phyloP scores from a whole-genome alignment of 768 basidiomycete species.

The Amanita exitialis region DNA sequence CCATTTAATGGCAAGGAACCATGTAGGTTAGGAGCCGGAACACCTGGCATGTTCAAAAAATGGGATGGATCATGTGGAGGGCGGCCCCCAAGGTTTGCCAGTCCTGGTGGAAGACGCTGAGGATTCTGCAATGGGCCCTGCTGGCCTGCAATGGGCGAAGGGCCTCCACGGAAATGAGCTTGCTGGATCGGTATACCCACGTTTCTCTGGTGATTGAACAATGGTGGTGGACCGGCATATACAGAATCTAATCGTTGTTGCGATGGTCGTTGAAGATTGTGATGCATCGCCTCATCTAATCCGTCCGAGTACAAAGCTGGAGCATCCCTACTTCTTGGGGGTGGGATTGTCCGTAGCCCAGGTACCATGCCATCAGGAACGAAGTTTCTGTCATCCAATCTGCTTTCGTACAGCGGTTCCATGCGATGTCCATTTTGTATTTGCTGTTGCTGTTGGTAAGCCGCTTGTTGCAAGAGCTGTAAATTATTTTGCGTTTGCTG shows the following conservation, averaged over 20 bases:
- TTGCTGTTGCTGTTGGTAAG: conserved; percentile 35
- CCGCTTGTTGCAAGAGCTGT: conserved; percentile 28
- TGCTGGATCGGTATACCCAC: conserved; percentile 48
- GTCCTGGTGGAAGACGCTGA: conserved; percentile 67
- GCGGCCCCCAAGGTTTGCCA: conserved; percentile 74
- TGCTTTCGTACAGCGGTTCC: conserved; percentile 65
- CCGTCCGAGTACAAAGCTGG: conserved; percentile 45
- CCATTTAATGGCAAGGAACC: conserved; percentile 34
- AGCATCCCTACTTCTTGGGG: conserved; percentile 51
- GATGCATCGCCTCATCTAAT: conserved; percentile 51
- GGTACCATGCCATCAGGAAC: conserved; percentile 83
- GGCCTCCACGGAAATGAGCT: conserved; percentile 58
- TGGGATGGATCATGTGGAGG: conserved; percentile 74
- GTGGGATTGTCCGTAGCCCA: conserved; percentile 59
- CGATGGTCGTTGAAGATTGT: conserved; percentile 47
- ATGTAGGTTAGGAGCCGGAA: conserved; percentile 35
- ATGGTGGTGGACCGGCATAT: conserved; percentile 38
- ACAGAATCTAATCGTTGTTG: conserved; percentile 46
- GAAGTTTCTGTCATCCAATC: conserved; percentile 67
- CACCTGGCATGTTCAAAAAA: conserved; percentile 40
- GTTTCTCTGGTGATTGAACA: conserved; percentile 50
- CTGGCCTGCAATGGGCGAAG: conserved; percentile 46
- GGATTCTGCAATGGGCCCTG: conserved; percentile 34
- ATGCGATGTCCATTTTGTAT: conserved; percentile 38
- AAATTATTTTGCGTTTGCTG: conserved; percentile 26